Evolutionary conservation across 768 basidiomycete genomes (phyloP).

Genomic region (Lepiota brunneoincarnata): DNA sequence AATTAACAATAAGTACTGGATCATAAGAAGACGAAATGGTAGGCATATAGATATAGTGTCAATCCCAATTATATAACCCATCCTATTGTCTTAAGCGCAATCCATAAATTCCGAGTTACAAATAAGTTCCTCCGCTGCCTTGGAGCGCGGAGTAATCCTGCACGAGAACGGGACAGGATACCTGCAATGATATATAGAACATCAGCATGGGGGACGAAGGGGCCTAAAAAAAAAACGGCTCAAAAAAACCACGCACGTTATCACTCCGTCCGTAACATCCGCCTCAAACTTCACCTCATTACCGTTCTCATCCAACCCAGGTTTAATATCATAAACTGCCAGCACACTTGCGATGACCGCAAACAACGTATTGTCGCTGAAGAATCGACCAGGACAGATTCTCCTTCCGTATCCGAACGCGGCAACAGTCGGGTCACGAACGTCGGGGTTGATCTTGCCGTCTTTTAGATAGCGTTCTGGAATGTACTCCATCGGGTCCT

Average conservation of each 20-base stretch:
- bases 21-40: too few species aligned
- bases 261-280: not conserved
- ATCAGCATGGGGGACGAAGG: not conserved
- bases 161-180: constrained; percentile 22
- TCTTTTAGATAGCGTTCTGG: constrained; percentile 27
- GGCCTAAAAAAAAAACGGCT: too few species aligned
- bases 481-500: constrained; percentile 29
- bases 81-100: not conserved
- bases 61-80: too few species aligned
- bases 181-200: not conserved
- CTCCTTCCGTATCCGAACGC: constrained; percentile 22
- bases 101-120: not conserved
- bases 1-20: too few species aligned
- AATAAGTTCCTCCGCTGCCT: constrained; percentile 2
- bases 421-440: constrained; percentile 12
- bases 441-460: constrained; percentile 14
- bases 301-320: constrained; percentile 3
- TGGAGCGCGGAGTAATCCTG: constrained; percentile 20
- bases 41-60: too few species aligned
- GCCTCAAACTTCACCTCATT: not conserved
- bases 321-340: constrained; percentile 4
- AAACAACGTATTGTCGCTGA: not conserved
- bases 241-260: constrained; percentile 1
- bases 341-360: not conserved
- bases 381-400: constrained; percentile 6